phyloP scores from a whole-genome alignment of 1,139 yeast species.

The Lizanozyma gosingica region DNA sequence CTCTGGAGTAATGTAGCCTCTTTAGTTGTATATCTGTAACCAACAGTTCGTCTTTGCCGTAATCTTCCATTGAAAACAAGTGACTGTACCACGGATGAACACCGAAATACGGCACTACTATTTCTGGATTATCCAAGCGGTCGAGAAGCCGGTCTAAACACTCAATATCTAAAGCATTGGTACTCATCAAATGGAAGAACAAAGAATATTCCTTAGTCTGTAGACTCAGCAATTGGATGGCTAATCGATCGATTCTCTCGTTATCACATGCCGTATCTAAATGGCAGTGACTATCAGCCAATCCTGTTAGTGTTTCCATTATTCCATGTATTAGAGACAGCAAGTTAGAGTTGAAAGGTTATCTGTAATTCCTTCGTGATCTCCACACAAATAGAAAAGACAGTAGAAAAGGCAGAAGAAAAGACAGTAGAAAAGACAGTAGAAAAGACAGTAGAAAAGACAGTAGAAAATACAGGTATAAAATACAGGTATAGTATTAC shows the following conservation, averaged over 20 bases:
- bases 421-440: not conserved
- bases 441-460: not conserved
- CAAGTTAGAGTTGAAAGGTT: too few relatives aligned
- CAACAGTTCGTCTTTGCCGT: conserved; percentile 3
- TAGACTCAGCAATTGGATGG: conserved; percentile 1
- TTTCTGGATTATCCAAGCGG: conserved; percentile 8
- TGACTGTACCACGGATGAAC: conserved; percentile 91
- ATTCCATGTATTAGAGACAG: too few relatives aligned
- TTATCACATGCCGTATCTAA: conserved; percentile 10
- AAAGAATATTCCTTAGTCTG: too few relatives aligned
- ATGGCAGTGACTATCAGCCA: conserved; percentile 15
- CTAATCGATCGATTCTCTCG: conserved; percentile 7
- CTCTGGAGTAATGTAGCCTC: conserved; percentile 43
- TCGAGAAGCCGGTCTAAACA: not conserved
- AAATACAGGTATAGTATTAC: too few relatives aligned
- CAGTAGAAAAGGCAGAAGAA: not conserved
- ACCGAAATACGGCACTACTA: conserved; percentile 61
- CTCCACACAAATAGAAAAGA: too few relatives aligned
- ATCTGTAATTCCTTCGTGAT: too few relatives aligned
- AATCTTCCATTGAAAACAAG: conserved; percentile 31
- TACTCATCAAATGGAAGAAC: not conserved
- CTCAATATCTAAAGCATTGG: not conserved
- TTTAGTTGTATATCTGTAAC: conserved; percentile 18
- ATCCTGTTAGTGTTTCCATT: not conserved
- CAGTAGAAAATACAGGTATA: not conserved